Evolutionary conservation across 257 asterid genomes (phyloP).

Genomic region (Rauvolfia tetraphylla): DNA sequence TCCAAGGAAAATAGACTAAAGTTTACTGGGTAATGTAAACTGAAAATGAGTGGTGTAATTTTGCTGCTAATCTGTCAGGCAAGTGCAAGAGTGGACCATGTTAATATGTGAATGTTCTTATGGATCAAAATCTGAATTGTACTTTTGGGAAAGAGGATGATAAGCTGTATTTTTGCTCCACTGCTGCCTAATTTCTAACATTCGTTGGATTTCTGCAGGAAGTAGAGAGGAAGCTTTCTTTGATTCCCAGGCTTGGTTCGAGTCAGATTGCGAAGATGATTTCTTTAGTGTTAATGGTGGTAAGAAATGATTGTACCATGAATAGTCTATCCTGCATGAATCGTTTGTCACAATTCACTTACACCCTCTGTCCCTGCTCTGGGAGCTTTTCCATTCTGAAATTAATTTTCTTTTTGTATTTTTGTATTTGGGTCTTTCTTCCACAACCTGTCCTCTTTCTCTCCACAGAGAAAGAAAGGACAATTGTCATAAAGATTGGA

Average conservation of each 20-base stretch:
- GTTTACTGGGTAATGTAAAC: neutral
- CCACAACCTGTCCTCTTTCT: neutral
- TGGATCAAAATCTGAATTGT: neutral
- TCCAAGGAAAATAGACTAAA: neutral
- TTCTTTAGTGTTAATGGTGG: constrained; percentile 77
- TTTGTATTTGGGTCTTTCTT: neutral
- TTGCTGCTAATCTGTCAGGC: neutral
- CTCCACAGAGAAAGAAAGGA: neutral
- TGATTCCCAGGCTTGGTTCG: constrained; percentile 72
- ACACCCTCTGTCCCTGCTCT: neutral
- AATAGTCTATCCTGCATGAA: neutral
- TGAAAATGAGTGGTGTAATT: neutral
- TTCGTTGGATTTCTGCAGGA: constrained; percentile 36
- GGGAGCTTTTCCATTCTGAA: neutral
- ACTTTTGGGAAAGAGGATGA: neutral
- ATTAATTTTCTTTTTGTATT: neutral
- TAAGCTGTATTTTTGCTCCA: neutral
- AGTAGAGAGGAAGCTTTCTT: constrained; percentile 73
- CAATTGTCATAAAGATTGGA: neutral
- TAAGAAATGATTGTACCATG: constrained; percentile 26
- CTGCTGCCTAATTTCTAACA: constrained; percentile 9
- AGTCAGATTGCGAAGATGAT: constrained; percentile 83
- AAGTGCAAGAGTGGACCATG: neutral
- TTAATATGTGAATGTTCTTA: neutral
- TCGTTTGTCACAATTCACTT: neutral